Evolutionary conservation across 768 basidiomycete species (phyloP).

Genomic region (Lentinus tigrinus): DNA sequence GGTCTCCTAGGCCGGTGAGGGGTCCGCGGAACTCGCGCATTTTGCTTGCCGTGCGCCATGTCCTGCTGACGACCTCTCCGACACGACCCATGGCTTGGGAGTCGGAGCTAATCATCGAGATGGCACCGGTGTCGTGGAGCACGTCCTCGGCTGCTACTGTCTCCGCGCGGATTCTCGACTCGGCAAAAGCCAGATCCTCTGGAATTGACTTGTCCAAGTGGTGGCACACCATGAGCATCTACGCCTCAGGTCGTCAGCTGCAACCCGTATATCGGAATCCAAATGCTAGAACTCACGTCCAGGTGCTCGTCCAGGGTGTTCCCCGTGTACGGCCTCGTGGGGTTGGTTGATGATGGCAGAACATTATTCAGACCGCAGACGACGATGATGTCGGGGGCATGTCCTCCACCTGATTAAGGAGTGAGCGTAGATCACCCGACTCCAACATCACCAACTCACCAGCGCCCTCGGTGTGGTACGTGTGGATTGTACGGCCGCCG

Average conservation of each 20-base stretch:
- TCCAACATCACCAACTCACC: conserved; percentile 39
- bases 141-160: conserved; percentile 98
- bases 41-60: conserved; percentile 97
- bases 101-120: conserved; percentile 95
- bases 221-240: conserved; percentile 99
- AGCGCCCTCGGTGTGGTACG: conserved; percentile 96
- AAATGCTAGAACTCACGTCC: conserved; percentile 57
- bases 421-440: neutral
- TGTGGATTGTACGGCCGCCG: conserved; percentile 89
- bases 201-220: conserved; percentile 89
- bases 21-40: conserved; percentile 81
- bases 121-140: conserved; percentile 88
- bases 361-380: conserved; percentile 90
- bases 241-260: neutral
- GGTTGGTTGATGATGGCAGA: conserved; percentile 94
- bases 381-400: conserved; percentile 98
- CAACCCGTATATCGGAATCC: neutral
- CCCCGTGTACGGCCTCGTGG: conserved; percentile 85
- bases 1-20: conserved; percentile 67
- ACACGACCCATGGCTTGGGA: conserved; percentile 99
- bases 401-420: conserved; percentile 66
- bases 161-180: conserved; percentile 94
- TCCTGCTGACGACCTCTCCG: conserved; percentile 88
- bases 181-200: conserved; percentile 94
- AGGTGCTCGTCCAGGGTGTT: conserved; percentile 98